Conservation (phyloP, 1,284 basidiomycete genomes). For the Cutaneotrichosporon arboriforme region DNA sequence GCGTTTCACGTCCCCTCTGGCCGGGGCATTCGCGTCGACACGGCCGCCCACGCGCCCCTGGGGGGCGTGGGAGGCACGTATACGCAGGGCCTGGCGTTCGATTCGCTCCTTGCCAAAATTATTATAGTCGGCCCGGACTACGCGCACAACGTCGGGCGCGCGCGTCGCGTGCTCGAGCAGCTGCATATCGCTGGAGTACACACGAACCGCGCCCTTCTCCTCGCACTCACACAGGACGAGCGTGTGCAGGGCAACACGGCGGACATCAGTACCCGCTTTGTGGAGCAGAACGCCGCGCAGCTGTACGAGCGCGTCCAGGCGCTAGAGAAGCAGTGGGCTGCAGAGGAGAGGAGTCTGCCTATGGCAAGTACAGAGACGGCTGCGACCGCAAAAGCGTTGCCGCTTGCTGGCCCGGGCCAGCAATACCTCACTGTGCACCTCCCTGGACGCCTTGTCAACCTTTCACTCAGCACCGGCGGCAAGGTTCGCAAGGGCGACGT, state of each 20-base stretch:
- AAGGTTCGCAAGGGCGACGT: constrained; percentile 10
- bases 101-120: constrained; percentile 20
- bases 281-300: constrained; percentile 8
- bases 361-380: neutral
- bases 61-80: constrained; percentile 4
- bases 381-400: neutral
- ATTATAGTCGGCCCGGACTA: constrained; percentile 13
- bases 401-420: constrained; percentile 13
- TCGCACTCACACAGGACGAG: constrained; percentile 13
- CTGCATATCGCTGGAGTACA: constrained; percentile 13
- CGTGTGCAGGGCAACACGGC: constrained; percentile 9
- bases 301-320: constrained; percentile 5
- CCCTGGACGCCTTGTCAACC: constrained; percentile 14
- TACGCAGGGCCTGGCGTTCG: constrained; percentile 17
- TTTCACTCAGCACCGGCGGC: constrained; percentile 8
- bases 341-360: neutral
- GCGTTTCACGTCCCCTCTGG: constrained; percentile 8
- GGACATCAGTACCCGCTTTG: constrained; percentile 13
- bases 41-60: constrained; percentile 17
- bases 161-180: constrained; percentile 10
- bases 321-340: constrained; percentile 14
- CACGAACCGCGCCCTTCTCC: constrained; percentile 15
- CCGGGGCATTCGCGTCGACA: constrained; percentile 16
- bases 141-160: constrained; percentile 2
- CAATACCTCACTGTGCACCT: constrained; percentile 16